phyloP scores from a whole-genome alignment of 257 asterid species.

The Rauvolfia tetraphylla region DNA sequence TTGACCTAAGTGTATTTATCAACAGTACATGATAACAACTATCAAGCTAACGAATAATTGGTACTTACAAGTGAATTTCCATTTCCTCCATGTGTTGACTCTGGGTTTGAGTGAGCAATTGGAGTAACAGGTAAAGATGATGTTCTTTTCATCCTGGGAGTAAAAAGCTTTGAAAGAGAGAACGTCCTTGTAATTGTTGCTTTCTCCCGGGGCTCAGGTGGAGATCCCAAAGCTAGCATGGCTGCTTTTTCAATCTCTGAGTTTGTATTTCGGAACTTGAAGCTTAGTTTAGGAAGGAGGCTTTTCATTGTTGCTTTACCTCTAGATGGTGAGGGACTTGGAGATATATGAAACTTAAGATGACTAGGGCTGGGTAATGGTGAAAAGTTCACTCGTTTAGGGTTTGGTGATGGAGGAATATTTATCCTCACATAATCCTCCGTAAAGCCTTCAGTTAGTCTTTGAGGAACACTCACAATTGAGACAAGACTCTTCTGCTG shows the following conservation, averaged over 20 bases:
- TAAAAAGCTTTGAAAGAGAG: slow-evolving; percentile 65
- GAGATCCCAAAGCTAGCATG: slow-evolving; percentile 60
- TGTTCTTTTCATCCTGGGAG: slow-evolving; percentile 54
- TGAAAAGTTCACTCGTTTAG: slow-evolving; percentile 72
- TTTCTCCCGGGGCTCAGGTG: slow-evolving; percentile 46
- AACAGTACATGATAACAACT: neutral
- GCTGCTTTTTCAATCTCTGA: slow-evolving; percentile 74
- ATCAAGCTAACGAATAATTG: neutral
- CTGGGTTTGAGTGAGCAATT: slow-evolving; percentile 73
- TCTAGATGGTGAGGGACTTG: slow-evolving; percentile 50
- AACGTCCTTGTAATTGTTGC: slow-evolving; percentile 48
- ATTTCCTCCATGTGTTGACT: slow-evolving; percentile 65
- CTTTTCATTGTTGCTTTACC: slow-evolving; percentile 52
- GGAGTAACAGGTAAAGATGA: slow-evolving; percentile 77
- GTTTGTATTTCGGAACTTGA: slow-evolving; percentile 56
- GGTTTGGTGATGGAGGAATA: slow-evolving; percentile 70
- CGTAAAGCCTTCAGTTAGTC: slow-evolving; percentile 27
- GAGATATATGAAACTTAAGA: slow-evolving; percentile 43
- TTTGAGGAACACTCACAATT: slow-evolving; percentile 37
- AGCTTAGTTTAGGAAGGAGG: slow-evolving; percentile 73
- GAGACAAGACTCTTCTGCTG: slow-evolving; percentile 26
- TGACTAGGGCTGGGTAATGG: slow-evolving; percentile 79
- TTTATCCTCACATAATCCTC: slow-evolving; percentile 53
- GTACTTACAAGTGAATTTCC: slow-evolving; percentile 48
- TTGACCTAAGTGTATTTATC: neutral